These are phyloP conservation scores for Orobanche coerulescens DNA, from an alignment of 257 asterid genomes.

Conservation along the genomic window DNA sequence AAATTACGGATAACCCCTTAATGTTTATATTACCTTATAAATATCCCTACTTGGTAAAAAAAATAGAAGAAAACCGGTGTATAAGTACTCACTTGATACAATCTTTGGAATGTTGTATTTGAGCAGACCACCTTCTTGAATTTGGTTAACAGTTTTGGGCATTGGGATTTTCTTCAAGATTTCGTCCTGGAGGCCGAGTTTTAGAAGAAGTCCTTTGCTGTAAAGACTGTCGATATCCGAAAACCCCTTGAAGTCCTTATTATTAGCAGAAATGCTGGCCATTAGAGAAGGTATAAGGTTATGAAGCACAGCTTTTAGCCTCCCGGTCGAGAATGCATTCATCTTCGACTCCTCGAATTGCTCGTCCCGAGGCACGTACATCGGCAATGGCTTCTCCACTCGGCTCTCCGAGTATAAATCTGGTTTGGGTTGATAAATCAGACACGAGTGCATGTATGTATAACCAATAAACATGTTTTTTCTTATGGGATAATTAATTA, in stretches of 20 bases:
- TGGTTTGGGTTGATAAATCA: constrained; percentile 19
- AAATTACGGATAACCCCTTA: no score
- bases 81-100: constrained; percentile 52
- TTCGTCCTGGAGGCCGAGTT: constrained; percentile 73
- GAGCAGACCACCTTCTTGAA: constrained; percentile 75
- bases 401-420: constrained; percentile 73
- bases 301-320: constrained; percentile 84
- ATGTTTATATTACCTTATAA: no score
- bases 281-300: constrained; percentile 65
- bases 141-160: constrained; percentile 60
- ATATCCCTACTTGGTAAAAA: not conserved
- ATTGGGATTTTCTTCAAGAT: constrained; percentile 61
- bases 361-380: constrained; percentile 94
- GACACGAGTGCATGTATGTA: not conserved
- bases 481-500: not conserved
- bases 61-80: not conserved
- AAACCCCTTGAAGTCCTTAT: constrained; percentile 78
- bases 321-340: constrained; percentile 74
- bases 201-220: constrained; percentile 74
- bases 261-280: constrained; percentile 71
- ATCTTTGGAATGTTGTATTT: constrained; percentile 81
- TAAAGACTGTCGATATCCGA: constrained; percentile 83
- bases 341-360: constrained; percentile 89
- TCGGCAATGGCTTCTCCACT: constrained; percentile 89
- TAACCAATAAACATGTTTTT: not conserved